A percentile compares a stretch with the other conserved stretches of the same genome.
These are phyloP conservation scores for Alternaria tenuissima DNA, from an alignment of 2,329 filamentous ascomycete genomes.

Conservation along the genomic window DNA sequence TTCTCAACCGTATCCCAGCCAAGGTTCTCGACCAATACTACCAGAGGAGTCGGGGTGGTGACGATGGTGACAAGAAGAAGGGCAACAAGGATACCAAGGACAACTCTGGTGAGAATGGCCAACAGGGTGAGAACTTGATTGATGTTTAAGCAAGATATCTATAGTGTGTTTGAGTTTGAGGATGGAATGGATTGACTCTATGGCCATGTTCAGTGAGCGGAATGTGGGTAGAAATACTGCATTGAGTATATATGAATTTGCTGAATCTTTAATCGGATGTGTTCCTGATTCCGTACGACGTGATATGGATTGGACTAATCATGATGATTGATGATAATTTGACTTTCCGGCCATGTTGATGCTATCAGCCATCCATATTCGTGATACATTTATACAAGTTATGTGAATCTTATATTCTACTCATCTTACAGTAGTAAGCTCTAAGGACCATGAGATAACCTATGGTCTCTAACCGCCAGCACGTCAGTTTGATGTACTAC, in stretches of 20 bases:
- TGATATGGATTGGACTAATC: neutral
- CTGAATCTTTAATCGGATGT: neutral
- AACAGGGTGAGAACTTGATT: constrained; percentile 50
- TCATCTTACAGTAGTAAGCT: too few species aligned
- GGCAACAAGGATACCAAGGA: constrained; percentile 54
- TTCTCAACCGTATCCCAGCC: constrained; percentile 81
- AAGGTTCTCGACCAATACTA: constrained; percentile 63
- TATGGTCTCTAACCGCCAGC: too few species aligned
- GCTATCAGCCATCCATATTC: neutral
- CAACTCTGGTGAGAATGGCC: constrained; percentile 45
- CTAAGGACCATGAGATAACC: too few species aligned
- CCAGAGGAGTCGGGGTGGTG: constrained; percentile 51
- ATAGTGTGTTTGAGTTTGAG: constrained; percentile 6
- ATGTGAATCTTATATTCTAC: neutral
- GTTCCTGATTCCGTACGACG: neutral
- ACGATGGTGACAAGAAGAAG: constrained; percentile 50
- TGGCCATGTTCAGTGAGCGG: constrained; percentile 21
- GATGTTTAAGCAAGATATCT: constrained; percentile 41
- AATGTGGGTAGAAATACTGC: constrained; percentile 24
- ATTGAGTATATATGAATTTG: constrained; percentile 34
- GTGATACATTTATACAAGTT: neutral
- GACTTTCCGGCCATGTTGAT: neutral
- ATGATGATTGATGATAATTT: neutral
- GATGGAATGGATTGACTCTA: constrained; percentile 6
- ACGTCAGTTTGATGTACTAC: too few species aligned